Evolutionary conservation across 495 filamentous ascomycete species (phyloP), one percentile per base, ranked within the genome.

Genomic region (Hypoxylon perforatum): DNA sequence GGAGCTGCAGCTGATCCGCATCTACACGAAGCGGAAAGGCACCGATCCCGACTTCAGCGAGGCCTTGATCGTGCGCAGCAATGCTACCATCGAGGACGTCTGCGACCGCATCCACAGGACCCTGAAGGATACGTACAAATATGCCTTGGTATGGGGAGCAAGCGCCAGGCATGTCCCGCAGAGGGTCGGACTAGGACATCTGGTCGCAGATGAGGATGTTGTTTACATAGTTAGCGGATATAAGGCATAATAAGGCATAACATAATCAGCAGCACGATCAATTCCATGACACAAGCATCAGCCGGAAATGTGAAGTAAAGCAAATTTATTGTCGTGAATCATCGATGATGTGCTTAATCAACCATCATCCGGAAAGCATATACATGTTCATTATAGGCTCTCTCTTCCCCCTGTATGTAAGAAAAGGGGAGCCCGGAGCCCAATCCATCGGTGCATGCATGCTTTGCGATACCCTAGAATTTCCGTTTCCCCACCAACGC

Each of bases 81-180:
- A 92, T 63, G 91, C 91, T 46, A 91, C 89, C 3, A 95, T 99
- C 72, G 96, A 97, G 79, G 95, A 99, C 75, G 96, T 98, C 0
- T 99, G 96, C 77, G 94, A 99, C 74, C 89, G 92, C 70, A 89
- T 99, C 54, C 96, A 99, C 80, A 85, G 96, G 33, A 93, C 90
- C 23, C 80, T 99, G 60, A 98, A 97, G 85, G 96, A 99, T 45
- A 97, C 92, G 2, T 99, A 98, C 82, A 99, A 98, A 81, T 98
- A 97, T 80, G 96, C 96, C 1, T 76, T 98, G 70, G 96, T 99
- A 2, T 99, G 96, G 96, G 96, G 96, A 18, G 92, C 92, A 10
- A 97, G 94, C 78, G 95, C 95, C 18, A 83, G 92, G 67, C 96
- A 99, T 84, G 84, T 97, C 12, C 95, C 96, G 12, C 96, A 99